Percentiles rank a stretch among this genome's conserved stretches.
These are phyloP conservation scores for Trichopus zeylanicus DNA, from an alignment of 116 monocot genomes.

Conservation along the genomic window DNA sequence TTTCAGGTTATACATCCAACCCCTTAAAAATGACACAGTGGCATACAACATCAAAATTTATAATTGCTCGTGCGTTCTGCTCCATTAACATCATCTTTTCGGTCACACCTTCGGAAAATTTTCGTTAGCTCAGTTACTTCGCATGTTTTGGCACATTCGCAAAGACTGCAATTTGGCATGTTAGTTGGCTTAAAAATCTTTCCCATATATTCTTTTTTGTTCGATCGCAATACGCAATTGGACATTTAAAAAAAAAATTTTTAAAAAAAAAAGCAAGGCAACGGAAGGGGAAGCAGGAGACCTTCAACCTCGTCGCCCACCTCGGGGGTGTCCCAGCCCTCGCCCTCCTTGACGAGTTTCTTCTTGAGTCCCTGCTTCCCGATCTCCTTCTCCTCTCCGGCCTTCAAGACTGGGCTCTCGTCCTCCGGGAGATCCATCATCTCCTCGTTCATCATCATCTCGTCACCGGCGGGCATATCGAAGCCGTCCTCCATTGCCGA, in stretches of 20 bases:
- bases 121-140: too few relatives aligned
- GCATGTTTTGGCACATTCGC: too few relatives aligned
- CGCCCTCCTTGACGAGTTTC: conserved; percentile 88
- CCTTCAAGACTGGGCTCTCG: conserved; percentile 38
- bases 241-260: background rate
- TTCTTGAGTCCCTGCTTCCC: conserved; percentile 90
- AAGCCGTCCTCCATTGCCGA: conserved; percentile 72
- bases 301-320: conserved; percentile 91
- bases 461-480: conserved; percentile 41
- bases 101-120: too few relatives aligned
- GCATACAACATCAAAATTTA: too few relatives aligned
- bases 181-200: too few relatives aligned
- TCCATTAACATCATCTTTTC: too few relatives aligned
- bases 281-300: background rate
- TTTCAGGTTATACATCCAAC: too few relatives aligned
- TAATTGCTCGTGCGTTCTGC: too few relatives aligned
- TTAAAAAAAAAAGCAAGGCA: background rate
- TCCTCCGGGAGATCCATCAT: conserved; percentile 45
- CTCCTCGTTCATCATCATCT: conserved; percentile 46
- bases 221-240: too few relatives aligned
- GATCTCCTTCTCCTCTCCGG: conserved; percentile 97
- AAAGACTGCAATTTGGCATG: too few relatives aligned
- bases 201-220: too few relatives aligned
- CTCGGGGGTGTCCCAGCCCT: conserved; percentile 87
- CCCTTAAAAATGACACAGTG: too few relatives aligned